These are phyloP conservation scores for Parascedosporium putredinis DNA, from an alignment of 2,329 filamentous ascomycete genomes.

Conservation along the genomic window DNA sequence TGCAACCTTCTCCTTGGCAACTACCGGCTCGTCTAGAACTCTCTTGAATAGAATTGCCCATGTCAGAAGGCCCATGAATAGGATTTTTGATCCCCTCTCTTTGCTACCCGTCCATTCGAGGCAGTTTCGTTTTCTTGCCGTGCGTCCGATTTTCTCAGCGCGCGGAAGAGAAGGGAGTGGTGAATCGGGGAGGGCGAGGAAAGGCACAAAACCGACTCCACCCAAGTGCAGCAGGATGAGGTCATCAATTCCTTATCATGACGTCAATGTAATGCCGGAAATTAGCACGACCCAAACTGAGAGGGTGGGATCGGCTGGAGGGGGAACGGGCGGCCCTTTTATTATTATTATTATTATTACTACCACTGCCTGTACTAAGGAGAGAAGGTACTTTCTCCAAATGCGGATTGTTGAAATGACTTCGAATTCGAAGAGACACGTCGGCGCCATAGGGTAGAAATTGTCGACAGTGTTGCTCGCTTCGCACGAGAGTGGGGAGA, in stretches of 20 bases:
- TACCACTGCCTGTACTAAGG: neutral
- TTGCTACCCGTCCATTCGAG: too few relatives aligned
- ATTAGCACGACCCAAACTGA: constrained; percentile 2
- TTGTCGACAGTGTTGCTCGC: neutral
- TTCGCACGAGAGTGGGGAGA: neutral
- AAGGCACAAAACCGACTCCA: neutral
- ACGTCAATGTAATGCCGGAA: constrained; percentile 2
- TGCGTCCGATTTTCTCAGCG: too few relatives aligned
- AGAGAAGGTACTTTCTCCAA: neutral
- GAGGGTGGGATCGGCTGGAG: constrained; percentile 3
- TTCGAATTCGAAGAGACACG: too few relatives aligned
- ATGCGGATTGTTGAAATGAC: neutral
- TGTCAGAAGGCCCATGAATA: too few relatives aligned
- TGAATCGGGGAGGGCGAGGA: neutral
- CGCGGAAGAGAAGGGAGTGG: neutral
- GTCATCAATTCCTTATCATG: constrained; percentile 1
- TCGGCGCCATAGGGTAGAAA: neutral
- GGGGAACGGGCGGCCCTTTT: neutral
- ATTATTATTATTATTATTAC: too few relatives aligned
- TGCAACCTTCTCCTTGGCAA: too few relatives aligned
- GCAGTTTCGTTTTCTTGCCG: too few relatives aligned
- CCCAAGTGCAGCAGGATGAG: constrained; percentile 1
- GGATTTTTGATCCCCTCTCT: too few relatives aligned
- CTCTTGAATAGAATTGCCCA: too few relatives aligned
- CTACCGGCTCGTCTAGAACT: too few relatives aligned